Evolutionary conservation across 2,329 filamentous ascomycete species (phyloP).

Genomic region (Cryphonectria nitschkei): DNA sequence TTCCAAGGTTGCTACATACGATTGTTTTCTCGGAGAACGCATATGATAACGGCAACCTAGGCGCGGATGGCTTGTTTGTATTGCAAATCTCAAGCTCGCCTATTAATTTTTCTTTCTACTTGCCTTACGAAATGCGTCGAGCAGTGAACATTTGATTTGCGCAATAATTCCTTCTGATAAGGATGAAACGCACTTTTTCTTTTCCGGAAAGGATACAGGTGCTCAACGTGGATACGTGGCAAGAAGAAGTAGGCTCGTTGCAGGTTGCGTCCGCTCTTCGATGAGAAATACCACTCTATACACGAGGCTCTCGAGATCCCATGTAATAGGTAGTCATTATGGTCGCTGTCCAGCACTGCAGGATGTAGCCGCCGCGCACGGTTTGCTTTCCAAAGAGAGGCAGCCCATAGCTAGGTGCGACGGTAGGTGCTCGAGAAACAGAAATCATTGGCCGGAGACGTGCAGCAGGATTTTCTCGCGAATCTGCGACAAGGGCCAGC

Average conservation of each 20-base stretch:
- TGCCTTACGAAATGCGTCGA: not conserved
- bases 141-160: not conserved
- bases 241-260: not conserved
- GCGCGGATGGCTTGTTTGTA: slow-evolving; percentile 4
- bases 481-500: slow-evolving; percentile 29
- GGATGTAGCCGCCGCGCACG: not conserved
- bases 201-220: not conserved
- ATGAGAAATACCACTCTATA: not conserved
- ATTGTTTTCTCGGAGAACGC: not conserved
- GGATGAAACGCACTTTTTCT: not conserved
- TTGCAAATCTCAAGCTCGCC: not conserved
- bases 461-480: slow-evolving; percentile 28
- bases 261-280: not conserved
- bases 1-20: not conserved
- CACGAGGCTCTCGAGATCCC: not conserved
- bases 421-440: slow-evolving; percentile 1
- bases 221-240: not conserved
- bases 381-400: not conserved
- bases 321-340: not conserved
- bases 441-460: slow-evolving; percentile 14
- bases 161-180: not conserved
- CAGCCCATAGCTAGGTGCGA: slow-evolving; percentile 3
- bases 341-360: not conserved
- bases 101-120: not conserved
- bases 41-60: not conserved